These are phyloP conservation scores for Exophiala sp. DNA, from an alignment of 2,329 filamentous ascomycete genomes.

Conservation along the genomic window DNA sequence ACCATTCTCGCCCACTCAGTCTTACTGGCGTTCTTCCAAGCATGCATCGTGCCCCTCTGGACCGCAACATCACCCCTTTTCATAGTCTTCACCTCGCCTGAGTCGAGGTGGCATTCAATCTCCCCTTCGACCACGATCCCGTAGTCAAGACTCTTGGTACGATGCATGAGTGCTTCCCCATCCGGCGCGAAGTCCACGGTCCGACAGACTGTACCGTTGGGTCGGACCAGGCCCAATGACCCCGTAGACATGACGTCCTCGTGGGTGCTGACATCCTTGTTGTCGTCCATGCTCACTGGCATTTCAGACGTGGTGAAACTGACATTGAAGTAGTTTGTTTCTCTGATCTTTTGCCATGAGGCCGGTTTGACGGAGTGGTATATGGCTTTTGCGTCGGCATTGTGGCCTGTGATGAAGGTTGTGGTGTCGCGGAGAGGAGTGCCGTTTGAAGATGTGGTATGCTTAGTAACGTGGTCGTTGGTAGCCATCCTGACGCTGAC, in stretches of 20 bases:
- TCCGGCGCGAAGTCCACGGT: slow-evolving; percentile 46
- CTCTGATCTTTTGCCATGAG: not conserved
- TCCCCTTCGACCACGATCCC: slow-evolving; percentile 53
- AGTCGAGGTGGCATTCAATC: slow-evolving; percentile 50
- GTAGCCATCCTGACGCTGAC: not conserved
- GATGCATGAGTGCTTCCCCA: slow-evolving; percentile 46
- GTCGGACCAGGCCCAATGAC: slow-evolving; percentile 35
- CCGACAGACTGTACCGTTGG: slow-evolving; percentile 9
- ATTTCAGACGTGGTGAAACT: slow-evolving; percentile 34
- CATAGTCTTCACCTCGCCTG: slow-evolving; percentile 46
- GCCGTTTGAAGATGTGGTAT: not conserved
- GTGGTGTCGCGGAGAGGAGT: slow-evolving; percentile 3
- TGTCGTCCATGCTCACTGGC: slow-evolving; percentile 33
- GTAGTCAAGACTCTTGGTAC: slow-evolving; percentile 53
- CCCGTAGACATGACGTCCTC: slow-evolving; percentile 27
- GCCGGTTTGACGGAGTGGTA: not conserved
- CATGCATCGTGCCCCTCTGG: slow-evolving; percentile 45
- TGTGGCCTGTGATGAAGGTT: slow-evolving; percentile 1
- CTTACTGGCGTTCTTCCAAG: slow-evolving; percentile 37
- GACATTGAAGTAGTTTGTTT: slow-evolving; percentile 1
- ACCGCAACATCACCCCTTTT: slow-evolving; percentile 52
- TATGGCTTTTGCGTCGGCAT: not conserved
- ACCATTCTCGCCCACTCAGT: slow-evolving; percentile 14
- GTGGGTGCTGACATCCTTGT: slow-evolving; percentile 34
- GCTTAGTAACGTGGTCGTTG: not conserved